Evolutionary conservation across 1,284 basidiomycete species (phyloP).

Genomic region (Flammula alnicola): DNA sequence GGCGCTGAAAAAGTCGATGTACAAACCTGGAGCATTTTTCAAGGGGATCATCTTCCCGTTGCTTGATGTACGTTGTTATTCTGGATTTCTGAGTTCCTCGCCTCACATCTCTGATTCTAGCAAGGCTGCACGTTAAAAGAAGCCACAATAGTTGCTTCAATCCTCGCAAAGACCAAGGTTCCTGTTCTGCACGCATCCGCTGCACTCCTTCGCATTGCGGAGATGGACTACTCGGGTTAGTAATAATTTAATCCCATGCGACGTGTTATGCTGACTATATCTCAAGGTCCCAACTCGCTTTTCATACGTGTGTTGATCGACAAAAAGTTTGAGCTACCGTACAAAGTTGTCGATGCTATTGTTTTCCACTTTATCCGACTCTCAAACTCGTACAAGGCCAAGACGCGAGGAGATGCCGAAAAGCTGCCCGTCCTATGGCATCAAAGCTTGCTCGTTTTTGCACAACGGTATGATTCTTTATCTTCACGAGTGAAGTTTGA

Average conservation of each 20-base stretch:
- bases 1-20: constrained; percentile 88
- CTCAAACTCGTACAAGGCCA: constrained; percentile 86
- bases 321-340: constrained; percentile 98
- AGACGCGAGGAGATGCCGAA: constrained; percentile 64
- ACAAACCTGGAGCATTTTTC: constrained; percentile 98
- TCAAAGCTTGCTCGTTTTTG: constrained; percentile 94
- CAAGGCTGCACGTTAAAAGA: constrained; percentile 92
- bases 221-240: constrained; percentile 94
- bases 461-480: constrained; percentile 70
- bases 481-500: background rate
- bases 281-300: constrained; percentile 86
- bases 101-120: constrained; percentile 29
- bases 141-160: constrained; percentile 92
- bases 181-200: constrained; percentile 97
- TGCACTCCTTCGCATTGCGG: constrained; percentile 89
- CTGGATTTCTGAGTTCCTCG: background rate
- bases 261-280: background rate
- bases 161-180: constrained; percentile 90
- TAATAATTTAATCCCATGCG: background rate
- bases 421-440: constrained; percentile 98
- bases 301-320: constrained; percentile 97
- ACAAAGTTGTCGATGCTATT: constrained; percentile 96
- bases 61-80: constrained; percentile 70
- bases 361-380: constrained; percentile 98
- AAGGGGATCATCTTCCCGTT: constrained; percentile 98